phyloP scores from a whole-genome alignment of 768 basidiomycete species.

The Sporobolomyces pararoseus region DNA sequence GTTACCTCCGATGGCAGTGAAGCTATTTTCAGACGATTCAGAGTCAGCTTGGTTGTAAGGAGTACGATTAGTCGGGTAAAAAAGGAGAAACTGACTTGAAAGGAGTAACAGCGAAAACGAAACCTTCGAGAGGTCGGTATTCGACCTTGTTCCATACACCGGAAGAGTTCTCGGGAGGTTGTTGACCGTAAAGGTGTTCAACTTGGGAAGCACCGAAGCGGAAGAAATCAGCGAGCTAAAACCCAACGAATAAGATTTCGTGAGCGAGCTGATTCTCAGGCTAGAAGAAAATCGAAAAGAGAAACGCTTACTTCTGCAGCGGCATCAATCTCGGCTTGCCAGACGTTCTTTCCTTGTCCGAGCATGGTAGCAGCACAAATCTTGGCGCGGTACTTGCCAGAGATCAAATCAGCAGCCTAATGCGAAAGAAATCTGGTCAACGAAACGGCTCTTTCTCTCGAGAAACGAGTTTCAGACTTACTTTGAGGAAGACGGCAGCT shows the following conservation, averaged over 20 bases:
- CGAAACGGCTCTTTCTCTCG: too few species aligned
- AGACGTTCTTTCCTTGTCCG: constrained; percentile 97
- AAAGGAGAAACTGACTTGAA: constrained; percentile 79
- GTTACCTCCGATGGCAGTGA: constrained; percentile 96
- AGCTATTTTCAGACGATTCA: constrained; percentile 47
- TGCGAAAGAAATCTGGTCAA: too few species aligned
- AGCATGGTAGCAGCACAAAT: constrained; percentile 94
- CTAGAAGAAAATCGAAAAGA: not conserved
- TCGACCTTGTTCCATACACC: constrained; percentile 96
- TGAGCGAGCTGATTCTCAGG: too few species aligned
- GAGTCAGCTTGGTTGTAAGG: not conserved
- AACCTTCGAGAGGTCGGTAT: constrained; percentile 96
- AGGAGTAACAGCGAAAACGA: constrained; percentile 93
- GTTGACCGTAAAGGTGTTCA: constrained; percentile 86
- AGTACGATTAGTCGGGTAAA: not conserved
- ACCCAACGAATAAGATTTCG: not conserved
- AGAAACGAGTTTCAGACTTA: too few species aligned
- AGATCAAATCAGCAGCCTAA: constrained; percentile 82
- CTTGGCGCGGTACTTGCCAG: constrained; percentile 92
- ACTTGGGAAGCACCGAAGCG: constrained; percentile 95
- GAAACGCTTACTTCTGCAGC: constrained; percentile 78
- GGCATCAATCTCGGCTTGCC: constrained; percentile 99
- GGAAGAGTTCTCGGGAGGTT: constrained; percentile 77
- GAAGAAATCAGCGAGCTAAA: constrained; percentile 81
- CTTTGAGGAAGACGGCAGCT: constrained; percentile 92